Evolutionary conservation across 306 rosid species (phyloP).

Genomic region (Prunus mongolica): DNA sequence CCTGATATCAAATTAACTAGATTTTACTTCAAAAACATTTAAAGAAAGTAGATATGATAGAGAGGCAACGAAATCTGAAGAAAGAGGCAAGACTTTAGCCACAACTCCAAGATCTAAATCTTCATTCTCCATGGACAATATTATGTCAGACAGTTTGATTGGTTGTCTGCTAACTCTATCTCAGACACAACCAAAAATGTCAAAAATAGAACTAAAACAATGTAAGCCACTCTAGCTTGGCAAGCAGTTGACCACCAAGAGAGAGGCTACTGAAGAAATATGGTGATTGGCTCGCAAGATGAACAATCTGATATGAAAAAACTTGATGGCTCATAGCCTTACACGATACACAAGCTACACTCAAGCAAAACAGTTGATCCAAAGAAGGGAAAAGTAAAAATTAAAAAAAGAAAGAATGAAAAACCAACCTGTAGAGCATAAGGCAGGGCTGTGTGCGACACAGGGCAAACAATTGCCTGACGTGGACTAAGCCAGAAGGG

Average conservation of each 20-base stretch:
- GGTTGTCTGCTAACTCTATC: not conserved
- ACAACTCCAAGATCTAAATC: not conserved
- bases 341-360: not conserved
- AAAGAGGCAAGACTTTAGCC: not conserved
- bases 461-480: slow-evolving; percentile 90
- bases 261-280: not conserved
- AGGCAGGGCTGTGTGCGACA: slow-evolving; percentile 70
- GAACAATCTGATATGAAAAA: not conserved
- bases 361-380: not conserved
- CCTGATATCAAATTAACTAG: not conserved
- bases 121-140: not conserved
- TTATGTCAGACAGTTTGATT: not conserved
- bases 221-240: not conserved
- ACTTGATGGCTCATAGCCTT: not conserved
- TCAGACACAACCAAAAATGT: not conserved
- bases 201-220: not conserved
- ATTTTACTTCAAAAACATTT: not conserved
- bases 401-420: not conserved
- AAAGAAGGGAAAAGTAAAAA: not conserved
- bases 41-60: not conserved
- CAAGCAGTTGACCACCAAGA: not conserved
- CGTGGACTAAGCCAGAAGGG: slow-evolving; percentile 99
- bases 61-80: not conserved
- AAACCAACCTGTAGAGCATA: slow-evolving; percentile 60
- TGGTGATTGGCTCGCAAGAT: not conserved